Base-by-base conservation (phyloP, 495 filamentous ascomycete species). In the Talaromyces thailandensis region DNA sequence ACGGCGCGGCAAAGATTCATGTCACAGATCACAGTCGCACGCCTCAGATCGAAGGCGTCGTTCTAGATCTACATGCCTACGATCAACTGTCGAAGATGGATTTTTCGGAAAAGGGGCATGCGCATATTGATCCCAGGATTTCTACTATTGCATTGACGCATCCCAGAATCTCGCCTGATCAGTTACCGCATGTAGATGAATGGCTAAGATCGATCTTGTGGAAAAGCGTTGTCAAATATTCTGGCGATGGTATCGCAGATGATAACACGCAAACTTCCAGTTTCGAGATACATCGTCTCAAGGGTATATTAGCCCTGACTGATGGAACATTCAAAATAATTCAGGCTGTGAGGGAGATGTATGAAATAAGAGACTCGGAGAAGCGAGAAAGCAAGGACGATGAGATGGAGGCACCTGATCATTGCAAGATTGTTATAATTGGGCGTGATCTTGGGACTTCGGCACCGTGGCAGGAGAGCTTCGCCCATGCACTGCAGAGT, bases 41-140 rank as follows among this genome's bases (percentile, higher is more conserved):
- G 1, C 90, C 91, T 31, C 76, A 88, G 65, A 82, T 98, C 31
- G 91, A 96, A 63, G 92, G 90, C 9, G 81, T 93, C 61, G 74
- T 98, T 4, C 75, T 98, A 31, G 94, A 97, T 73, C 75, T 98
- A 23, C 92, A 96, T 73, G 95, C 94, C 1, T 98, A 97, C 69
- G 91, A 98, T 66, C 79, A 86, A 64, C 84, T 96, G 3, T 83
- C 84, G 24, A 81, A 78, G 52, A 69, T 94, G 31, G 85, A 91
- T 65, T 82, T 85, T 61, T 73, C 81, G 18, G 76, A 74, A 45
- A 87, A 87, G 70, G 88, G 88, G 0, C 86, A 91, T 68, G 88
- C 88, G 68, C 87, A 91, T 73, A 80, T 97, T 32, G 94, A 98
- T 74, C 88, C 90, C 59, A 87, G 89, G 1, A 97, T 98, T 65